Conservation (phyloP, 345 rosid genomes). For the Populus tremula region DNA sequence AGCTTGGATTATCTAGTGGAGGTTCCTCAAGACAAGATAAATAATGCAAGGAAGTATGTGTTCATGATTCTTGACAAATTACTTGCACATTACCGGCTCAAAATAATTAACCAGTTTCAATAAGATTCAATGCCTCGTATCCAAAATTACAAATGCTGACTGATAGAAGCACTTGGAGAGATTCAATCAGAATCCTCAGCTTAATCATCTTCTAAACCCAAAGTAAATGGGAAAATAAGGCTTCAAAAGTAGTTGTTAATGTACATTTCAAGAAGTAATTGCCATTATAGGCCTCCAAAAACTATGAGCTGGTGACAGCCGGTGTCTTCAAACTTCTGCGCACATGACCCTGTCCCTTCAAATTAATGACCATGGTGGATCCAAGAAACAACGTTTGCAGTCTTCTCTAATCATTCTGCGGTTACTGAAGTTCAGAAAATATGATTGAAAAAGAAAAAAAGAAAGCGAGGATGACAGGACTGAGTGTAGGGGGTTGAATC, state of each 20-base stretch:
- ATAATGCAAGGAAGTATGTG: neutral
- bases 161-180: neutral
- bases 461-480: neutral
- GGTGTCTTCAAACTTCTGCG: neutral
- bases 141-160: neutral
- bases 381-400: neutral
- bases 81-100: neutral
- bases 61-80: neutral
- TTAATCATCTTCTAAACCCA: neutral
- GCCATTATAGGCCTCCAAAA: neutral
- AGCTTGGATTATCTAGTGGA: neutral
- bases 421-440: neutral
- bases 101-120: neutral
- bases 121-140: neutral
- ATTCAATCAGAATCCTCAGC: neutral
- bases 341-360: neutral
- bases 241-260: neutral
- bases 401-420: conserved; percentile 1
- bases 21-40: neutral
- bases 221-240: neutral
- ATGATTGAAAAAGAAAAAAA: neutral
- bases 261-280: neutral
- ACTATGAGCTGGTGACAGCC: neutral
- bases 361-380: neutral
- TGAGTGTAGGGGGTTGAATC: neutral